Percentiles rank a stretch among this genome's conserved stretches.
Evolutionary conservation across 2,329 filamentous ascomycete genomes (phyloP).

Genomic region (Dactylellina drechsleri): DNA sequence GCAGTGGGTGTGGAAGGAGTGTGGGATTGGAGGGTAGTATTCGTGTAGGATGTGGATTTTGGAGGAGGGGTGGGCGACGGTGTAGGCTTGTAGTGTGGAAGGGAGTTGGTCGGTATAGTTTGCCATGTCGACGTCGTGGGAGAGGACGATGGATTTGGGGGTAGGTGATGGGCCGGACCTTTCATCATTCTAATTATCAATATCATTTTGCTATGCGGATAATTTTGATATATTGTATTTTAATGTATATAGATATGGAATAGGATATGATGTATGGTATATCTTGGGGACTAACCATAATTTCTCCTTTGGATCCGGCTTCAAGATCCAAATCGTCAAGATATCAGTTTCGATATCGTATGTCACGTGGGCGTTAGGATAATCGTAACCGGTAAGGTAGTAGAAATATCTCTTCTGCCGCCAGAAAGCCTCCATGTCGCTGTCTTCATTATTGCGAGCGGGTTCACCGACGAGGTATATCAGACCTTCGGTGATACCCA

Average conservation of each 20-base stretch:
- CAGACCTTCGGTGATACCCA: constrained; percentile 64
- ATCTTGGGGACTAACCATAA: constrained; percentile 14
- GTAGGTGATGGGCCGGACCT: constrained; percentile 52
- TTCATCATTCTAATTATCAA: background rate
- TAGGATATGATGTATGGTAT: no score
- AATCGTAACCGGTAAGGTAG: constrained; percentile 68
- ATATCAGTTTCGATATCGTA: constrained; percentile 71
- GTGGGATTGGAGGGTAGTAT: constrained; percentile 51
- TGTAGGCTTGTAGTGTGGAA: constrained; percentile 59
- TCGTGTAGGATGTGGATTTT: constrained; percentile 55
- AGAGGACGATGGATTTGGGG: constrained; percentile 56
- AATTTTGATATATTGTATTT: background rate
- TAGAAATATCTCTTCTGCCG: constrained; percentile 72
- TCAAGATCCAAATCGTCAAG: constrained; percentile 71
- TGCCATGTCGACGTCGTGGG: constrained; percentile 77
- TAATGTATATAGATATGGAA: background rate
- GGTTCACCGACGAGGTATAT: constrained; percentile 69
- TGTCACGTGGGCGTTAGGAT: constrained; percentile 68
- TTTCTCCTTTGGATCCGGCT: constrained; percentile 45
- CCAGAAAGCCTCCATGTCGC: constrained; percentile 69
- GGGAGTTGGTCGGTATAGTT: constrained; percentile 66
- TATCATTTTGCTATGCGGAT: background rate
- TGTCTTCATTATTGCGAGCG: constrained; percentile 68
- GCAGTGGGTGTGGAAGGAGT: constrained; percentile 59
- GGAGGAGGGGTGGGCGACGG: constrained; percentile 55